Conservation (phyloP, 2,329 filamentous ascomycete genomes). For the Neocatenulostroma microsporum region DNA sequence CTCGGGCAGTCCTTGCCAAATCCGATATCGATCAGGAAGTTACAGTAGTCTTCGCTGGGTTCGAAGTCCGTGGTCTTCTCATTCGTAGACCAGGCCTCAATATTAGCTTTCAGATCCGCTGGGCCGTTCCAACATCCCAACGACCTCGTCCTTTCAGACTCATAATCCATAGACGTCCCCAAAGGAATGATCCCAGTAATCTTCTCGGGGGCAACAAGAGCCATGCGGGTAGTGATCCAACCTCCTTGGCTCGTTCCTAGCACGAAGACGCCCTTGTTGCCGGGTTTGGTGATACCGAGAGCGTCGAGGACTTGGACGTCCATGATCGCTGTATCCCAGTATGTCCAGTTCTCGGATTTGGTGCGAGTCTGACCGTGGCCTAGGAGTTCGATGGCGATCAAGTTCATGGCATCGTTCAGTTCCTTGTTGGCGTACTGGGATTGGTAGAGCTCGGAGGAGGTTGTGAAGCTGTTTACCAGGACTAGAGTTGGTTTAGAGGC, state of each 20-base stretch:
- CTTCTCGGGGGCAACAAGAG: conserved; percentile 42
- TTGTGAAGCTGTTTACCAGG: conserved; percentile 47
- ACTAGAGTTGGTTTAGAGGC: conserved; percentile 43
- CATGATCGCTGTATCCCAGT: conserved; percentile 44
- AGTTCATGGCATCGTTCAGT: conserved; percentile 35
- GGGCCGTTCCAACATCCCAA: conserved; percentile 45
- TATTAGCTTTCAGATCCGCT: conserved; percentile 27
- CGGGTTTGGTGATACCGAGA: conserved; percentile 30
- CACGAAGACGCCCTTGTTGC: conserved; percentile 36
- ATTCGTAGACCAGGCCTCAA: conserved; percentile 35
- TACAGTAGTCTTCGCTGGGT: conserved; percentile 35
- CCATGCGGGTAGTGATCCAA: conserved; percentile 47
- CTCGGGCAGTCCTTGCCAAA: conserved; percentile 37
- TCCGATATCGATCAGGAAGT: conserved; percentile 41
- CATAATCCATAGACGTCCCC: conserved; percentile 46
- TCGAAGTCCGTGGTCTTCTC: conserved; percentile 37
- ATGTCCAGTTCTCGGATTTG: conserved; percentile 42
- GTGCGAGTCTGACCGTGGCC: conserved; percentile 46
- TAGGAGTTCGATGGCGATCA: conserved; percentile 48
- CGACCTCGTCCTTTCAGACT: conserved; percentile 36
- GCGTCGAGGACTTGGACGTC: conserved; percentile 34
- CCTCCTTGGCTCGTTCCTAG: conserved; percentile 49
- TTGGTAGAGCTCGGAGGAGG: conserved; percentile 37
- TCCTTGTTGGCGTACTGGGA: conserved; percentile 23
- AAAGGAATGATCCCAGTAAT: conserved; percentile 46